phyloP scores from a whole-genome alignment of 768 basidiomycete species.

The Hericium erinaceus region DNA sequence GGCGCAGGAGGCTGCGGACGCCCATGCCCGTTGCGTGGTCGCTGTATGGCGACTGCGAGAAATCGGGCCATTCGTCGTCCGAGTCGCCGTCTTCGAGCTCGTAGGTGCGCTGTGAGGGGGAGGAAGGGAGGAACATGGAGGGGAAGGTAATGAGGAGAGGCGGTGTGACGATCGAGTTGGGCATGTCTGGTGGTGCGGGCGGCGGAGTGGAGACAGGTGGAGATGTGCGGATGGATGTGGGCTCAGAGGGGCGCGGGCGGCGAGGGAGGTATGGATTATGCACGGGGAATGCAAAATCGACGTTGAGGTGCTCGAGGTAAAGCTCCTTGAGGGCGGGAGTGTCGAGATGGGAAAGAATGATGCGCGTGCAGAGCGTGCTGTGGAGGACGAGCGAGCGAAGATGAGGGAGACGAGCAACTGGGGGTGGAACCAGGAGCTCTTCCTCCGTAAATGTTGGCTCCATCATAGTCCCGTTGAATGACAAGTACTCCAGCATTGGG shows the following conservation, averaged over 20 bases:
- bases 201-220: not conserved
- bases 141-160: not conserved
- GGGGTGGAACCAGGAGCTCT: slow-evolving; percentile 16
- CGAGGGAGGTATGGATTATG: slow-evolving; percentile 17
- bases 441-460: slow-evolving; percentile 27
- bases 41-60: slow-evolving; percentile 67
- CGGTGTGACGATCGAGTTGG: not conserved
- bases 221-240: not conserved
- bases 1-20: slow-evolving; percentile 50
- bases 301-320: slow-evolving; percentile 58
- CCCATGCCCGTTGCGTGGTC: slow-evolving; percentile 80
- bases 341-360: slow-evolving; percentile 54
- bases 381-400: slow-evolving; percentile 50
- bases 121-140: too few species aligned
- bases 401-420: slow-evolving; percentile 44
- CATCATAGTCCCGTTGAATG: slow-evolving; percentile 44
- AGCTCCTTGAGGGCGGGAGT: slow-evolving; percentile 52
- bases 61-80: slow-evolving; percentile 68
- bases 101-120: not conserved
- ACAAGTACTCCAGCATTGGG: slow-evolving; percentile 51
- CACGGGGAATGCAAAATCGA: slow-evolving; percentile 33
- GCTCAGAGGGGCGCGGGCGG: slow-evolving; percentile 13
- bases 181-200: not conserved
- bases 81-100: slow-evolving; percentile 52
- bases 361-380: slow-evolving; percentile 53